Evolutionary conservation across 2,329 filamentous ascomycete species (phyloP), one percentile per base, ranked within the genome.

Genomic region (Verticillium alfalfae): DNA sequence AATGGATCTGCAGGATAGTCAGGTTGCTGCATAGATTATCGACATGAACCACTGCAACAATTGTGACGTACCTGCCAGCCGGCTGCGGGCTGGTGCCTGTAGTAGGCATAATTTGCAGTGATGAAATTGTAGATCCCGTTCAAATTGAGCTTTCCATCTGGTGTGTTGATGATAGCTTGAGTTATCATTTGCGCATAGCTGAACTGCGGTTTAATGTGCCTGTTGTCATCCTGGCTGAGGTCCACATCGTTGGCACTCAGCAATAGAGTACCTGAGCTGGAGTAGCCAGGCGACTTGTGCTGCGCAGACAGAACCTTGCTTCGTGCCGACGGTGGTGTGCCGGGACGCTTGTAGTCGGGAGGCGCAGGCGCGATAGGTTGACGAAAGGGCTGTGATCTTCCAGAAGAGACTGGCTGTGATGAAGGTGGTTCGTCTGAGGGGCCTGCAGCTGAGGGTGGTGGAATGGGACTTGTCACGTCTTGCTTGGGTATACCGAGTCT

Each of bases 141-240:
- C 57, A 99, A 77, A 3, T 95, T 97, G 60, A 97, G 83, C 74
- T 96, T 96, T 72, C 96, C 90, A 63, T 97, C 93, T 1, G 87
- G 81, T 2, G 90, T 93, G 39, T 90, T 91, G 67, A 97, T 83
- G 65, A 99, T 98, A 1, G 95, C 95, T 76, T 98, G 95, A 0
- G 93, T 95, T 66, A 99, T 99, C 81, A 99, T 87, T 72, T 96
- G 92, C 2, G 95, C 93, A 75, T 99, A 99, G 74, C 94, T 98
- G 74, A 91, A 97, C 56, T 93, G 91, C 1, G 95, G 96, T 74
- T 99, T 99, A 70, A 98, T 86, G 66, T 97, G 92, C 72, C 91
- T 91, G 66, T 93, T 92, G 36, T 88, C 85, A 67, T 98, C 93
- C 38, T 88, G 82, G 70, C 92, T 93, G 66, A 93, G 85, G 74